phyloP scores from a whole-genome alignment of 2,329 filamentous ascomycete genomes.

The Shiraia bambusicola region DNA sequence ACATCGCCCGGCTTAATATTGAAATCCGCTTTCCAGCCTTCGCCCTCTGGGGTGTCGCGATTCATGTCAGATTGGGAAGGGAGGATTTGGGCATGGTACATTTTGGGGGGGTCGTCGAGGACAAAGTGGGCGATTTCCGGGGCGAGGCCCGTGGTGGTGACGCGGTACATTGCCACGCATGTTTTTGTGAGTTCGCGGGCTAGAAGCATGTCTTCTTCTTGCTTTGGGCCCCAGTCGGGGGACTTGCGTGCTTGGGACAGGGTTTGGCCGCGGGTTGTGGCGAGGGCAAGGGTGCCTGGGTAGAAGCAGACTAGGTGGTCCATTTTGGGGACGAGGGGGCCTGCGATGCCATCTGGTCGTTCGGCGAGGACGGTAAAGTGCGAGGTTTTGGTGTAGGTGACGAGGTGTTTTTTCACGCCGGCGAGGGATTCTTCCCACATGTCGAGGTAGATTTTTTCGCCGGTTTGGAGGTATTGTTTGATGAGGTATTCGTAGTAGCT shows the following conservation, averaged over 20 bases:
- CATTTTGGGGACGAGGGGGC: slow-evolving; percentile 80
- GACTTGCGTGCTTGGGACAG: slow-evolving; percentile 73
- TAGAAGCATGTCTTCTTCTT: slow-evolving; percentile 84
- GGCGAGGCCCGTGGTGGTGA: slow-evolving; percentile 85
- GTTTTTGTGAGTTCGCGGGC: slow-evolving; percentile 92
- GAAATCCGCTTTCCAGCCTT: slow-evolving; percentile 75
- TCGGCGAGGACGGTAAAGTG: slow-evolving; percentile 90
- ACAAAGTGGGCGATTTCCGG: slow-evolving; percentile 93
- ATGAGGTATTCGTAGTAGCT: slow-evolving; percentile 98
- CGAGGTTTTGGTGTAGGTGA: slow-evolving; percentile 81
- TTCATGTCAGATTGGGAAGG: slow-evolving; percentile 47
- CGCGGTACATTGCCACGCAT: slow-evolving; percentile 97
- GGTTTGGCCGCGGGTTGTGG: slow-evolving; percentile 74
- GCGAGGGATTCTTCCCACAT: slow-evolving; percentile 88
- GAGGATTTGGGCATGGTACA: slow-evolving; percentile 52
- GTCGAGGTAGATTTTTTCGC: slow-evolving; percentile 81
- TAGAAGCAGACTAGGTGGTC: slow-evolving; percentile 98
- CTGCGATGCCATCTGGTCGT: slow-evolving; percentile 70
- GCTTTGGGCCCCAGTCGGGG: slow-evolving; percentile 69
- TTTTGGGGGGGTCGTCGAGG: slow-evolving; percentile 66
- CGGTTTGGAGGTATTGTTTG: slow-evolving; percentile 94
- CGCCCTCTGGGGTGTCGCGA: slow-evolving; percentile 43
- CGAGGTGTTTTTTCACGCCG: slow-evolving; percentile 86
- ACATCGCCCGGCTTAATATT: slow-evolving; percentile 76
- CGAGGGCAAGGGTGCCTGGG: slow-evolving; percentile 91